These are phyloP conservation scores for Amphicarpaea edgeworthii DNA, from an alignment of 306 rosid genomes.

Conservation along the genomic window DNA sequence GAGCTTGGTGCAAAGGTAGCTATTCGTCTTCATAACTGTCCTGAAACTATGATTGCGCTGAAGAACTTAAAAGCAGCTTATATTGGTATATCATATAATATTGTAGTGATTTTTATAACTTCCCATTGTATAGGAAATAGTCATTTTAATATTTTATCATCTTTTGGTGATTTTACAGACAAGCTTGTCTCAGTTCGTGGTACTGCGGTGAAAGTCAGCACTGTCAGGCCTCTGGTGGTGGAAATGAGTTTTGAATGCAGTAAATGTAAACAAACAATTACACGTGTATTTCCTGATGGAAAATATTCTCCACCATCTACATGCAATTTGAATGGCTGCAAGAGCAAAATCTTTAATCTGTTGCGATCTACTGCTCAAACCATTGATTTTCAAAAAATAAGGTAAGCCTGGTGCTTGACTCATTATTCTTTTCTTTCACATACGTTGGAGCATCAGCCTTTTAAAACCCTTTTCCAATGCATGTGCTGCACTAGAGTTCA, in stretches of 20 bases:
- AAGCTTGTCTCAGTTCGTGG: conserved; percentile 96
- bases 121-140: conserved; percentile 13
- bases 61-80: conserved; percentile 93
- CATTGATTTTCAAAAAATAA: conserved; percentile 91
- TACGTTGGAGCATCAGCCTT: conserved; percentile 9
- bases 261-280: conserved; percentile 74
- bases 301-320: conserved; percentile 81
- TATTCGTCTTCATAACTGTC: conserved; percentile 82
- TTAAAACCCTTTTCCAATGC: conserved; percentile 22
- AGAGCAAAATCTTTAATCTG: conserved; percentile 81
- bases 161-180: conserved; percentile 58
- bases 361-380: conserved; percentile 76
- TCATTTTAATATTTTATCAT: conserved; percentile 28
- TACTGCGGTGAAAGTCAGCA: conserved; percentile 87
- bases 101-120: background rate
- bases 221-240: conserved; percentile 75
- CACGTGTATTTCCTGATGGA: conserved; percentile 82
- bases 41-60: conserved; percentile 81
- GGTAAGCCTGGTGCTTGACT: conserved; percentile 57
- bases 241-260: conserved; percentile 83
- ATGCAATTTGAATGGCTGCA: conserved; percentile 86
- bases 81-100: conserved; percentile 64
- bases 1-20: conserved; percentile 64
- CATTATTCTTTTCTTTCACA: conserved; percentile 19
- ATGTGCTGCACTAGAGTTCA: conserved; percentile 63